Evolutionary conservation across 805 yeast species (phyloP).

Genomic region (Candida loeiensis): DNA sequence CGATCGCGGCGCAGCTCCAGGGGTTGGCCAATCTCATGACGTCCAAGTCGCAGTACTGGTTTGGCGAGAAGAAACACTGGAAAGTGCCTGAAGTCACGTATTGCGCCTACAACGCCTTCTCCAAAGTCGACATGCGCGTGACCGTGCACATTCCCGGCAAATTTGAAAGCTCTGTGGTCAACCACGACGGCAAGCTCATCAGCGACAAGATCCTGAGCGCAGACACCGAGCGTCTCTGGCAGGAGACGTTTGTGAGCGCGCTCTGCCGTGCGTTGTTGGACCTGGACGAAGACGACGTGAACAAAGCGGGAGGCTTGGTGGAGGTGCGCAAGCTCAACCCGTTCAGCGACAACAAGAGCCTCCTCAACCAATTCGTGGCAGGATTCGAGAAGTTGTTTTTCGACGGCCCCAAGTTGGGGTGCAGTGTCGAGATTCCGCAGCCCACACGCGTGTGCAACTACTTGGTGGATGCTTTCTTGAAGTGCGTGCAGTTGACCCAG

Average conservation of each 20-base stretch:
- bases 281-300: slow-evolving; percentile 61
- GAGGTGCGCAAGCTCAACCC: slow-evolving; percentile 86
- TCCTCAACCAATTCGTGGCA: slow-evolving; percentile 47
- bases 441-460: slow-evolving; percentile 64
- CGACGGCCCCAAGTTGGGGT: slow-evolving; percentile 66
- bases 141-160: slow-evolving; percentile 74
- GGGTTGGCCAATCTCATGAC: slow-evolving; percentile 61
- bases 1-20: slow-evolving; percentile 73
- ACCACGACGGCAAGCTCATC: slow-evolving; percentile 49
- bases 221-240: slow-evolving; percentile 55
- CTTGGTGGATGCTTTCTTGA: slow-evolving; percentile 70
- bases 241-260: slow-evolving; percentile 60
- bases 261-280: slow-evolving; percentile 71
- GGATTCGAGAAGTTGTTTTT: slow-evolving; percentile 66
- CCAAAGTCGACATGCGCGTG: slow-evolving; percentile 66
- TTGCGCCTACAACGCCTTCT: slow-evolving; percentile 59
- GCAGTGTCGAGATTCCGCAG: slow-evolving; percentile 61
- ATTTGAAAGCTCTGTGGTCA: slow-evolving; percentile 53
- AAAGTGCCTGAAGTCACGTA: slow-evolving; percentile 70
- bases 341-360: slow-evolving; percentile 43
- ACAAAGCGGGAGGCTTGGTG: slow-evolving; percentile 57
- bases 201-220: slow-evolving; percentile 45
- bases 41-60: slow-evolving; percentile 68
- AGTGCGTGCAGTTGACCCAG: slow-evolving; percentile 62
- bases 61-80: slow-evolving; percentile 68